Percentiles rank a stretch among this genome's conserved stretches.
phyloP scores from a whole-genome alignment of 495 filamentous ascomycete genomes.

The Aspergillus olivimuriae region DNA sequence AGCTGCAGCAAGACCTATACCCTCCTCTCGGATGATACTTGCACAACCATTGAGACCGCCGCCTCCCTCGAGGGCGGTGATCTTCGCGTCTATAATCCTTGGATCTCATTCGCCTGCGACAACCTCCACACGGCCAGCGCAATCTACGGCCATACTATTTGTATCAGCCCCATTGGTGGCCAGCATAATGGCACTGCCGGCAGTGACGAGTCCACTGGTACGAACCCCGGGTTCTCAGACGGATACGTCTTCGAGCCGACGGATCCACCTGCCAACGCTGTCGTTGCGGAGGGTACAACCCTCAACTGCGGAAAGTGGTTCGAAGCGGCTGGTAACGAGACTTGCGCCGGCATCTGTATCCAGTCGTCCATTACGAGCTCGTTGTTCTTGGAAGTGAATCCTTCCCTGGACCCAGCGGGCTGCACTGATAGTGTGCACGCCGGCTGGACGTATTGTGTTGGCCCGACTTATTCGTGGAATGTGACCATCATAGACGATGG shows the following conservation, averaged over 20 bases:
- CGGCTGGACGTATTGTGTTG: background rate
- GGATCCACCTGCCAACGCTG: background rate
- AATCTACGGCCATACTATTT: background rate
- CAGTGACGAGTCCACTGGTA: background rate
- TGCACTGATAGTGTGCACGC: background rate
- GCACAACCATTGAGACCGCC: background rate
- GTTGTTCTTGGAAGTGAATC: conserved; percentile 1
- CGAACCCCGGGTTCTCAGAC: background rate
- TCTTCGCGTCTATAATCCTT: background rate
- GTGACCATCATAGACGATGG: background rate
- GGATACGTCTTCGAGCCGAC: background rate
- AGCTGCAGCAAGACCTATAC: background rate
- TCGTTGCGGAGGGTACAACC: background rate
- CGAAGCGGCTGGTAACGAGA: background rate
- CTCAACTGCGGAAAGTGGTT: background rate
- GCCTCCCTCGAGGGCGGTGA: background rate
- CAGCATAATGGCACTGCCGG: background rate
- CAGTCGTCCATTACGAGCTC: background rate
- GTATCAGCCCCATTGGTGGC: background rate
- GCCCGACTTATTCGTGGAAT: background rate
- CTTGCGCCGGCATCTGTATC: background rate
- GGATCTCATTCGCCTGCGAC: background rate
- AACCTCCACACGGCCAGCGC: background rate
- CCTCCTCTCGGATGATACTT: background rate
- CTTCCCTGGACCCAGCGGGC: background rate